phyloP scores from a whole-genome alignment of 352 stramenopile species.

The Pythium folliculosum region DNA sequence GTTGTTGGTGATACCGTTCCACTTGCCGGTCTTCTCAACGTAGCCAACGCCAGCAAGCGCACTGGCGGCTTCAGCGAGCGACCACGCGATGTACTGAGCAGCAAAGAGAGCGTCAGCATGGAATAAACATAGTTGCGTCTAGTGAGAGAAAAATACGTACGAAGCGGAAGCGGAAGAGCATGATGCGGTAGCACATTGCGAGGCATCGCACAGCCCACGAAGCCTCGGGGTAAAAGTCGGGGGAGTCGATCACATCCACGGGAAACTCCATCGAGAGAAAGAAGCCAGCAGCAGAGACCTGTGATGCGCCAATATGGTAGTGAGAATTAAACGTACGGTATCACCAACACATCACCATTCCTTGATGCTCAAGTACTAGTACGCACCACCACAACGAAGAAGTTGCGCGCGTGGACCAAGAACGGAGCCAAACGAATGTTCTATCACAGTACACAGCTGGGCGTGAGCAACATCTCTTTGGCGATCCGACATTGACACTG shows the following conservation, averaged over 20 bases:
- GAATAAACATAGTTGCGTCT: neutral
- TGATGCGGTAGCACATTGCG: conserved; percentile 70
- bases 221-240: conserved; percentile 65
- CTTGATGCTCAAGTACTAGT: neutral
- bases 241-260: conserved; percentile 79
- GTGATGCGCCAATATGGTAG: no score
- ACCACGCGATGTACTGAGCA: conserved; percentile 90
- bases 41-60: conserved; percentile 80
- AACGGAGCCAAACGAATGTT: conserved; percentile 64
- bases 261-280: conserved; percentile 74
- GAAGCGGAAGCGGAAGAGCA: conserved; percentile 85
- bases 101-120: conserved; percentile 13
- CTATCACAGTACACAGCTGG: conserved; percentile 17
- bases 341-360: neutral
- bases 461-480: conserved; percentile 3
- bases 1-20: conserved; percentile 88
- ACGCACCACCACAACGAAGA: conserved; percentile 73
- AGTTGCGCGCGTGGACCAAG: conserved; percentile 66
- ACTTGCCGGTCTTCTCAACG: conserved; percentile 75
- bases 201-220: conserved; percentile 66
- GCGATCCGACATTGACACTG: no score
- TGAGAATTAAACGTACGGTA: no score
- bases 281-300: conserved; percentile 74
- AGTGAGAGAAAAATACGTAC: conserved; percentile 36
- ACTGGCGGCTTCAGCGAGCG: conserved; percentile 74